Percentiles rank a stretch among this genome's conserved stretches.
Conservation (phyloP, 2,329 filamentous ascomycete genomes). For the Fusarium lyarnte region DNA sequence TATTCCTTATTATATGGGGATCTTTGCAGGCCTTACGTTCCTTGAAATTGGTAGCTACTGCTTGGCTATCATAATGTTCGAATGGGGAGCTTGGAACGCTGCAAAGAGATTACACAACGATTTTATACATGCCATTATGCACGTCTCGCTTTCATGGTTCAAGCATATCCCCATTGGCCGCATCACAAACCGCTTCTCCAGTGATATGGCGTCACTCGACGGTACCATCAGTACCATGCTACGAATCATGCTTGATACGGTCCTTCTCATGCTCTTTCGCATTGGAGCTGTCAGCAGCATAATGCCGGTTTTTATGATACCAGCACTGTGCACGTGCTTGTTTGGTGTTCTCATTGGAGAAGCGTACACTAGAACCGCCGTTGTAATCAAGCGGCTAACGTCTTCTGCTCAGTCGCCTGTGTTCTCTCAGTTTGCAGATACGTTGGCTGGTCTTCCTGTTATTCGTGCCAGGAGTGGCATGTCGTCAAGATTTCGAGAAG, state of each 20-base stretch:
- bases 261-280: constrained; percentile 56
- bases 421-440: constrained; percentile 66
- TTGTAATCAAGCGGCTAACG: constrained; percentile 57
- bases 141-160: constrained; percentile 66
- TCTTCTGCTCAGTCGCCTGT: constrained; percentile 63
- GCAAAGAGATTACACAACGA: constrained; percentile 62
- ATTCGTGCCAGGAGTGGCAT: constrained; percentile 63
- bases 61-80: constrained; percentile 57
- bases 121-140: constrained; percentile 62
- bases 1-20: constrained; percentile 61
- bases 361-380: constrained; percentile 61
- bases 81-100: constrained; percentile 66
- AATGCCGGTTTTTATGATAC: constrained; percentile 62
- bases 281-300: constrained; percentile 60
- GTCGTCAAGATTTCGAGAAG: constrained; percentile 57
- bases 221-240: constrained; percentile 57
- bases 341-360: constrained; percentile 59
- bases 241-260: constrained; percentile 53
- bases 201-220: constrained; percentile 67
- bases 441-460: constrained; percentile 59
- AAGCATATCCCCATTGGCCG: constrained; percentile 63
- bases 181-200: constrained; percentile 65
- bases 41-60: constrained; percentile 55
- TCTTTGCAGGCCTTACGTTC: constrained; percentile 60
- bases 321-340: constrained; percentile 56